Evolutionary conservation across 2,329 filamentous ascomycete genomes (phyloP).

Genomic region (Lachnellula suecica): DNA sequence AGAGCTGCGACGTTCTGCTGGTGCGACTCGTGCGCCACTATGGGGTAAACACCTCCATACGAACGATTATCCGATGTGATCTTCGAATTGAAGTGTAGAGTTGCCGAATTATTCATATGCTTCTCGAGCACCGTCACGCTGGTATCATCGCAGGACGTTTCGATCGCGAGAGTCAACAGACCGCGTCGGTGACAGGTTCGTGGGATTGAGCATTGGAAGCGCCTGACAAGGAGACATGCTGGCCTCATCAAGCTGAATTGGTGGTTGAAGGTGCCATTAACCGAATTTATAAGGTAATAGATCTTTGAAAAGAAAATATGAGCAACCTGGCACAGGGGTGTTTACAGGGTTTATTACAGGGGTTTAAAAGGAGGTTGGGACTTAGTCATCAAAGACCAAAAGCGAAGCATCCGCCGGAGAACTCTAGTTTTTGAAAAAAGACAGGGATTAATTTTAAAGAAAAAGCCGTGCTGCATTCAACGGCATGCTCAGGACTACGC

Average conservation of each 20-base stretch:
- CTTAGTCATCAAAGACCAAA: too few species aligned
- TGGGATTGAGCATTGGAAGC: conserved; percentile 4
- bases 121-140: conserved; percentile 80
- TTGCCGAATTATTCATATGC: conserved; percentile 40
- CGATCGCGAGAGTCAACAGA: conserved; percentile 68
- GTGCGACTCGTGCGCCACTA: conserved; percentile 74
- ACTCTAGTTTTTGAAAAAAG: too few species aligned
- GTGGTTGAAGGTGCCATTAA: too few species aligned
- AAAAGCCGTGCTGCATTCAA: too few species aligned
- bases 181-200: conserved; percentile 25
- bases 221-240: conserved; percentile 26
- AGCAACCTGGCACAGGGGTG: too few species aligned
- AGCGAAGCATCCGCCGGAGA: too few species aligned
- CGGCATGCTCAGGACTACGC: too few species aligned
- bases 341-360: too few species aligned
- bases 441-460: too few species aligned
- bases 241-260: conserved; percentile 30
- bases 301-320: not conserved
- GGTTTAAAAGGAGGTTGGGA: not conserved
- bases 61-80: conserved; percentile 76
- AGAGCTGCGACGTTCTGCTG: conserved; percentile 68
- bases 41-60: conserved; percentile 78
- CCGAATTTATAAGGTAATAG: too few species aligned
- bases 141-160: conserved; percentile 90
- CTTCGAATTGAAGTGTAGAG: conserved; percentile 76